These are phyloP conservation scores for Salisapilia sapeloensis DNA, from an alignment of 352 stramenopile genomes.

Conservation along the genomic window DNA sequence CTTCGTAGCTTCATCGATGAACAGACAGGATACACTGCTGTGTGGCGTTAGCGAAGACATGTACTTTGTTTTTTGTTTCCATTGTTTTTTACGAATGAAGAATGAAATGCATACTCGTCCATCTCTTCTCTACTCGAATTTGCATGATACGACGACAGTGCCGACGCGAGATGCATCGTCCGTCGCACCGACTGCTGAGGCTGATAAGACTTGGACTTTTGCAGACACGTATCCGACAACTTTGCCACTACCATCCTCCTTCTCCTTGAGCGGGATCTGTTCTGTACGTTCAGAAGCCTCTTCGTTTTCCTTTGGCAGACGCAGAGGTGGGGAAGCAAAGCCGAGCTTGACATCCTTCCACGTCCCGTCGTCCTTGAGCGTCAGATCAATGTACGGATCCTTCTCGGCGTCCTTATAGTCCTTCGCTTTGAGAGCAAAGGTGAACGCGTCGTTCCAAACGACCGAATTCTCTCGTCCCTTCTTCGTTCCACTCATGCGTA, in stretches of 20 bases:
- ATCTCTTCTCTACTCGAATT: too few relatives aligned
- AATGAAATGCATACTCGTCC: too few relatives aligned
- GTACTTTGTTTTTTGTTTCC: too few relatives aligned
- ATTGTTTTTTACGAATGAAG: too few relatives aligned
- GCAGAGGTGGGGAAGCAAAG: conserved; percentile 6
- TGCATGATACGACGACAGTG: too few relatives aligned
- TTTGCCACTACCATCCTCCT: conserved; percentile 7
- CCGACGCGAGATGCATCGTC: too few relatives aligned
- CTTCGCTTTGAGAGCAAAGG: conserved; percentile 37
- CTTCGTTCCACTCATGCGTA: conserved; percentile 13
- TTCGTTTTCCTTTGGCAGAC: conserved; percentile 2
- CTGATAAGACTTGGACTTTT: conserved; percentile 9
- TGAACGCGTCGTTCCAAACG: conserved; percentile 71
- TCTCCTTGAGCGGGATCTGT: conserved; percentile 6
- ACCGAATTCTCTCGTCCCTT: conserved; percentile 29
- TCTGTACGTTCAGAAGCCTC: neutral
- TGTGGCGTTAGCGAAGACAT: too few relatives aligned
- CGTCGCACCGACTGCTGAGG: too few relatives aligned
- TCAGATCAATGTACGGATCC: conserved; percentile 8
- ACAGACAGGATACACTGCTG: too few relatives aligned
- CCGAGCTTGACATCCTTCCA: conserved; percentile 24
- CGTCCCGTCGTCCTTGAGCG: conserved; percentile 38
- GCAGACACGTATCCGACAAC: conserved; percentile 7
- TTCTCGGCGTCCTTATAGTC: conserved; percentile 14
- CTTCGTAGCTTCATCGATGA: too few relatives aligned